Evolutionary conservation across 176 grass and related monocot genomes (phyloP), one percentile per base, ranked within the genome.

Genomic region (Paspalum notatum): DNA sequence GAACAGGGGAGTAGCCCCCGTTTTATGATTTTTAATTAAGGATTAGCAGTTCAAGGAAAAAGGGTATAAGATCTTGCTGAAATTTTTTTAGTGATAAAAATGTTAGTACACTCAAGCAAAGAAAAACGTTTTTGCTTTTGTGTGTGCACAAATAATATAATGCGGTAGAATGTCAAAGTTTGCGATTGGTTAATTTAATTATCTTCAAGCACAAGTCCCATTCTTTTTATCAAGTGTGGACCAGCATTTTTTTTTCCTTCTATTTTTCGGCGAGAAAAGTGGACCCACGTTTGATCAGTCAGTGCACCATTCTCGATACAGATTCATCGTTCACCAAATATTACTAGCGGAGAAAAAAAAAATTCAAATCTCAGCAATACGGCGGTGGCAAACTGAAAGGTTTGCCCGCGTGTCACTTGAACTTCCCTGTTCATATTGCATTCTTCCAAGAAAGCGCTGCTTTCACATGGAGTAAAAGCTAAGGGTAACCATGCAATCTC

Each of bases 231-330:
- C 18, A 21, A 74, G 27, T 54, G 27, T 54, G 50, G 50, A 41
- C 32, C 49, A 54, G 15, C 24, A 69, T 0, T 8, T 68, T 67
- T 44, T 44, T 5, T 24, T 3, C n/a, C 0, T 22, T 46, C 46
- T 70, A 4, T 27, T 49, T 71, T 70, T 15, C 7, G 3, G 0
- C 4, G 45, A 71, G 8, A 22, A 71, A 55, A 74, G 50, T 55
- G 71, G 48, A 12, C 27, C 69, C 50, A 40, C 50, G 27, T 73
- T 32, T 40, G 71, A 73, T 73, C 71, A 54, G 50, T n/a, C 69
- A 53, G 47, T 26, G 53, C 70, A 72, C n/a, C 71, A 72, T 74
- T 40, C 49, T 73, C 18, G 20, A 56, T 41, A 56, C 32, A 74
- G 10, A 38, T 55, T 21, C 10, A 21, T 41, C 2, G 70, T 55